Percentiles rank a stretch among this genome's conserved stretches.
These are phyloP conservation scores for Globisporangium solare DNA, from an alignment of 352 stramenopile species.

Conservation along the genomic window DNA sequence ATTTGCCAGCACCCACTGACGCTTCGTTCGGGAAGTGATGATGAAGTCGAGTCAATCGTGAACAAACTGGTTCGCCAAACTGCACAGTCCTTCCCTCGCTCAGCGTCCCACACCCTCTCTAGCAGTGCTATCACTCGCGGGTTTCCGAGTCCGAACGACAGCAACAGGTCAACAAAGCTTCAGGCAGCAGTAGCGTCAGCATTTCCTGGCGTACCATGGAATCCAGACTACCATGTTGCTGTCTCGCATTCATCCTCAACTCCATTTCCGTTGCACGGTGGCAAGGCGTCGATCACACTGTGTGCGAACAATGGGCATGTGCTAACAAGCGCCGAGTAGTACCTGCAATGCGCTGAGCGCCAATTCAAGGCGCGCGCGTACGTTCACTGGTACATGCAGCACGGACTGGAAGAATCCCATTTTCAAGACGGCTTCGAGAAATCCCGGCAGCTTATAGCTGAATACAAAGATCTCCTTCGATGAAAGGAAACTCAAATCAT, in stretches of 20 bases:
- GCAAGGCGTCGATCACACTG: conserved; percentile 19
- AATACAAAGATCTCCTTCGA: conserved; percentile 24
- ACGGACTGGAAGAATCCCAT: conserved; percentile 33
- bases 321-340: conserved; percentile 22
- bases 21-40: neutral
- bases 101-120: neutral
- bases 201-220: conserved; percentile 13
- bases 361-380: conserved; percentile 36
- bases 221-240: conserved; percentile 1
- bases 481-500: neutral
- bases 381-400: conserved; percentile 39
- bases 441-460: conserved; percentile 15
- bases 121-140: conserved; percentile 7
- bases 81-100: conserved; percentile 13
- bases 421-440: conserved; percentile 30
- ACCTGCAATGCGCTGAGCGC: conserved; percentile 22
- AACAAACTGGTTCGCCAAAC: conserved; percentile 13
- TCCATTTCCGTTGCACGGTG: conserved; percentile 16
- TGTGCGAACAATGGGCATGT: conserved; percentile 30
- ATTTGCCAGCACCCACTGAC: conserved; percentile 3
- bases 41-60: neutral
- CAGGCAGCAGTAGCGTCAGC: conserved; percentile 4
- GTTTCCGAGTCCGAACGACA: conserved; percentile 2
- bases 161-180: neutral
- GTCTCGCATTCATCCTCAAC: conserved; percentile 9